These are phyloP conservation scores for Santalum album DNA, from an alignment of 164 flowering plant species.

Conservation along the genomic window DNA sequence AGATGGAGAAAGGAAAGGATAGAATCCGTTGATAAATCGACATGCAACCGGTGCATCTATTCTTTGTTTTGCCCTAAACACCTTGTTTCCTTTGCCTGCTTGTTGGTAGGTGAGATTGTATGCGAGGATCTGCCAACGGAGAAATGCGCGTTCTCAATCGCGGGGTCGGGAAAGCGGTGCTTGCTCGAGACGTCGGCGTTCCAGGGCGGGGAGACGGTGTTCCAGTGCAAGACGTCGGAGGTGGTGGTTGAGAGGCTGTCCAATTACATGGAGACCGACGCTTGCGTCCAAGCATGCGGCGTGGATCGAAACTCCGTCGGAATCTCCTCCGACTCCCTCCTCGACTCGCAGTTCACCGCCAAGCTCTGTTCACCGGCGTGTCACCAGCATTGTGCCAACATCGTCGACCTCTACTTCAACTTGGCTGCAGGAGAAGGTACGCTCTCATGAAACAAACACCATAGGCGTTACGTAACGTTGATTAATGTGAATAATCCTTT, in stretches of 20 bases:
- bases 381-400: not conserved
- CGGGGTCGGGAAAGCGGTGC: not conserved
- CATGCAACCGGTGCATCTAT: too few relatives aligned
- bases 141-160: not conserved
- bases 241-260: not conserved
- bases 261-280: not conserved
- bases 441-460: too few relatives aligned
- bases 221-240: constrained; percentile 1
- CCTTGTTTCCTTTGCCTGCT: too few relatives aligned
- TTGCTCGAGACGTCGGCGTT: not conserved
- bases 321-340: constrained; percentile 2
- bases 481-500: too few relatives aligned
- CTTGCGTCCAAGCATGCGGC: not conserved
- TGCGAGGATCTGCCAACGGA: not conserved
- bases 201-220: not conserved
- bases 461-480: too few relatives aligned
- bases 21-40: too few relatives aligned
- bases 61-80: too few relatives aligned
- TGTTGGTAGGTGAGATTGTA: not conserved
- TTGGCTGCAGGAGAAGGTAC: not conserved
- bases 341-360: not conserved
- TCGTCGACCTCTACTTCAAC: constrained; percentile 1
- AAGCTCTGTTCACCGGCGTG: constrained; percentile 2
- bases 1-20: too few relatives aligned
- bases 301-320: not conserved